Conservation (phyloP, 1,139 yeast genomes). For the Candida sanyaensis region DNA sequence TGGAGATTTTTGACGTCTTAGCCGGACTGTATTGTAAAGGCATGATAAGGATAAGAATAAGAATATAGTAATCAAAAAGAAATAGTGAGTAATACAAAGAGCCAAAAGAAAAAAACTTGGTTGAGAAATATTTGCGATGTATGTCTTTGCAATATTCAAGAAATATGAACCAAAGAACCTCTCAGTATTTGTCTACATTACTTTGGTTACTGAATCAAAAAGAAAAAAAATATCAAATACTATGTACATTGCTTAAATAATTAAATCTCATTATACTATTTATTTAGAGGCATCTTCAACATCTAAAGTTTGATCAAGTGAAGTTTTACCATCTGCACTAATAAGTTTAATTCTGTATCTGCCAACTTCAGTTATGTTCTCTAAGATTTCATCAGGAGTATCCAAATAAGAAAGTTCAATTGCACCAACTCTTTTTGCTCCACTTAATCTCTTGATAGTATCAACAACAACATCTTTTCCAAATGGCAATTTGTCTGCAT, state of each 20-base stretch:
- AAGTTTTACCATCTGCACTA: conserved; percentile 23
- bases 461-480: conserved; percentile 26
- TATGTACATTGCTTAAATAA: conserved; percentile 2
- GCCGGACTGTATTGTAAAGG: conserved; percentile 42
- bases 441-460: conserved; percentile 30
- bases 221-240: neutral
- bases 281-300: conserved; percentile 6
- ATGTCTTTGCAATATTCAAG: too few species aligned
- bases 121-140: too few species aligned
- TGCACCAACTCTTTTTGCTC: conserved; percentile 18
- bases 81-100: neutral
- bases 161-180: too few species aligned
- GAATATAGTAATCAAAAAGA: neutral
- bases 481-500: conserved; percentile 27
- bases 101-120: neutral
- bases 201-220: too few species aligned
- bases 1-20: conserved; percentile 35
- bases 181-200: too few species aligned
- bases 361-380: conserved; percentile 29
- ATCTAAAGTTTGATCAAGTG: conserved; percentile 10
- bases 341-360: conserved; percentile 30
- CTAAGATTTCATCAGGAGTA: conserved; percentile 15
- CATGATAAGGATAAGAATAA: conserved; percentile 3
- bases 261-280: conserved; percentile 4
- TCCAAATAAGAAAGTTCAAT: conserved; percentile 13